Base-by-base conservation (phyloP, 352 stramenopile genomes). In the Aphanomyces cochlioides region DNA sequence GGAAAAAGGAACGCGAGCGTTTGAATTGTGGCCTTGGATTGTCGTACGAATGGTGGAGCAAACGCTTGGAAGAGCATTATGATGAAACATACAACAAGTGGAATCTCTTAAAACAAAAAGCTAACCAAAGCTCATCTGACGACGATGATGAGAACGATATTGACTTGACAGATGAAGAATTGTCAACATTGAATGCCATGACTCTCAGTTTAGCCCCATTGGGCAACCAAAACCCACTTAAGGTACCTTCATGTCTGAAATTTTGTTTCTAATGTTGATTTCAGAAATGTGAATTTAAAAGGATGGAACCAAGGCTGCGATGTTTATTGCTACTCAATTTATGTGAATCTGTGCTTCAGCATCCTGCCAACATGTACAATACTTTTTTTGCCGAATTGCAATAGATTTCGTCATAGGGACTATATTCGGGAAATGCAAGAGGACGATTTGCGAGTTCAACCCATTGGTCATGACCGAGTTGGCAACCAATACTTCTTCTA, bases 41-140 rank as follows among this genome's bases (percentile, higher is more conserved):
- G 53, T 89, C 90, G 77, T 95, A 95, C 70, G 84, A 92, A 73
- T 93, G 85, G 85, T 95, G 87, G 87, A 92, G 90, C 78, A 91
- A 92, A 70, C 87, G 92, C 66, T 75, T 95, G 67, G 81, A 82
- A 7, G 80, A 90, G 67, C 90, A 92, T 76, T 95, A 93, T 75
- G 78, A 88, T 66, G 78, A 79, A 47, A 77, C 90, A 75, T 95
- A 95, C 75, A 78, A 89, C 69, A 89, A 90, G 59, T 90, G 81
- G 85, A 90, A 90, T 68, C 78, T 82, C 45, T 75, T 93, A 66
- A 72, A 92, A 64, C 81, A 81, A 17, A 82, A 83, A 19, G 85
- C 90, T 63, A 79, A 78, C 57, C 71, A 87, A n/a, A 47, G 3
- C 40, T 82, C 81, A 21, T 87, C 88, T 66, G 88, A 76, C 36